Conservation (phyloP, 2,329 filamentous ascomycete genomes). For the Cryphonectria carpinicola region DNA sequence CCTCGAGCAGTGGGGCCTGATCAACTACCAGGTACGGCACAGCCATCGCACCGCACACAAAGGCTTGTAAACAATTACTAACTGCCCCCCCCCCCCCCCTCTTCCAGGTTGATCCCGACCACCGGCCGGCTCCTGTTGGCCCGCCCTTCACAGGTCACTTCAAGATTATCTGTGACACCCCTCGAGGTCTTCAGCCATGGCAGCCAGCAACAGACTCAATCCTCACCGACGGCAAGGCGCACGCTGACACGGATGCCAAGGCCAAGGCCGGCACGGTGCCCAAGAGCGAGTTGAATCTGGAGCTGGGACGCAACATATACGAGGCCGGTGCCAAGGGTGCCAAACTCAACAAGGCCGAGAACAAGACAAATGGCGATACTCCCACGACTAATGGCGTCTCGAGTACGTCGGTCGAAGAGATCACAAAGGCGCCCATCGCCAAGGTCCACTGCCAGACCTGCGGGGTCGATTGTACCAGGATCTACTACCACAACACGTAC, state of each 20-base stretch:
- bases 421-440: conserved; percentile 67
- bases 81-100: neutral
- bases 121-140: conserved; percentile 90
- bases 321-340: conserved; percentile 82
- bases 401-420: conserved; percentile 57
- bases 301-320: conserved; percentile 93
- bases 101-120: conserved; percentile 87
- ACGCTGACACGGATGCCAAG: conserved; percentile 71
- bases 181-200: conserved; percentile 90
- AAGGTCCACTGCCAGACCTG: conserved; percentile 87
- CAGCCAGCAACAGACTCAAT: conserved; percentile 83
- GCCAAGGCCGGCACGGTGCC: conserved; percentile 66
- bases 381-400: conserved; percentile 67
- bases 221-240: conserved; percentile 63
- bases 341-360: conserved; percentile 71
- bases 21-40: conserved; percentile 89
- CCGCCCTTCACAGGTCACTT: conserved; percentile 98
- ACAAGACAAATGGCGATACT: conserved; percentile 77
- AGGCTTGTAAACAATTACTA: neutral
- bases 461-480: conserved; percentile 80
- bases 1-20: conserved; percentile 96
- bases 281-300: conserved; percentile 87
- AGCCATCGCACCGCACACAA: neutral
- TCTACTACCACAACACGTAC: conserved; percentile 63
- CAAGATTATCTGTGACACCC: conserved; percentile 93